Percentiles rank a stretch among this genome's conserved stretches.
phyloP scores from a whole-genome alignment of 495 filamentous ascomycete genomes.

The Lentithecium fluviatile region DNA sequence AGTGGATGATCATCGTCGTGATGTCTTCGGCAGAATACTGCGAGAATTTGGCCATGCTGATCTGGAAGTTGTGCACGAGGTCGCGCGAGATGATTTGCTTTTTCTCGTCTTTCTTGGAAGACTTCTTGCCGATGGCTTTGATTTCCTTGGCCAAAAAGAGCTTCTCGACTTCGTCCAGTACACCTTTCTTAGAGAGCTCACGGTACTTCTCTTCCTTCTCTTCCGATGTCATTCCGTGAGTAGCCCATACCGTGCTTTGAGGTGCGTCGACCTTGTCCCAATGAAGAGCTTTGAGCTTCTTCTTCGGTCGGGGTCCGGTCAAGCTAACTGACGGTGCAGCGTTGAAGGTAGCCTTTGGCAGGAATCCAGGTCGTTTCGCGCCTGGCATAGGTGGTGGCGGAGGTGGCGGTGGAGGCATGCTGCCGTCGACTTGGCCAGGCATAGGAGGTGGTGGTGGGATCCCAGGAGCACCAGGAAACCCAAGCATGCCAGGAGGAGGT shows the following conservation, averaged over 20 bases:
- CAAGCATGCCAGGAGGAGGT: slow-evolving; percentile 50
- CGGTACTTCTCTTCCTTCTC: slow-evolving; percentile 92
- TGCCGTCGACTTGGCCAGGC: slow-evolving; percentile 27
- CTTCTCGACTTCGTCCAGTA: slow-evolving; percentile 95
- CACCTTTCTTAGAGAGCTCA: slow-evolving; percentile 87
- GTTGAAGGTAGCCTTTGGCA: slow-evolving; percentile 34
- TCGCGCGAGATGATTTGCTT: slow-evolving; percentile 95
- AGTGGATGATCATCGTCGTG: slow-evolving; percentile 91
- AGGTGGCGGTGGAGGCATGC: slow-evolving; percentile 46
- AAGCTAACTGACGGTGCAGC: slow-evolving; percentile 32
- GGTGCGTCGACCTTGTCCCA: slow-evolving; percentile 98
- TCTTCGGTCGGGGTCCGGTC: slow-evolving; percentile 83
- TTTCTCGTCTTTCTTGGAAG: slow-evolving; percentile 81
- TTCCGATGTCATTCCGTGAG: slow-evolving; percentile 74
- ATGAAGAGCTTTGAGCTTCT: slow-evolving; percentile 98
- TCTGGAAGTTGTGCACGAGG: slow-evolving; percentile 88
- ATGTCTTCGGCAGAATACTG: slow-evolving; percentile 75
- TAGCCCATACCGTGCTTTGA: slow-evolving; percentile 92
- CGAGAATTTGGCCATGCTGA: slow-evolving; percentile 87
- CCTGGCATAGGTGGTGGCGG: slow-evolving; percentile 47
- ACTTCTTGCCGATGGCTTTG: slow-evolving; percentile 72
- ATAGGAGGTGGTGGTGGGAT: slow-evolving; percentile 44
- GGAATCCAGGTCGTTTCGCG: slow-evolving; percentile 45
- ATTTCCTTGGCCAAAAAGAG: slow-evolving; percentile 97
- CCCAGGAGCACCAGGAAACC: slow-evolving; percentile 46